Evolutionary conservation across 495 filamentous ascomycete genomes (phyloP), one percentile per base, ranked within the genome.

Genomic region (Podospora bellae-mahoneyi): DNA sequence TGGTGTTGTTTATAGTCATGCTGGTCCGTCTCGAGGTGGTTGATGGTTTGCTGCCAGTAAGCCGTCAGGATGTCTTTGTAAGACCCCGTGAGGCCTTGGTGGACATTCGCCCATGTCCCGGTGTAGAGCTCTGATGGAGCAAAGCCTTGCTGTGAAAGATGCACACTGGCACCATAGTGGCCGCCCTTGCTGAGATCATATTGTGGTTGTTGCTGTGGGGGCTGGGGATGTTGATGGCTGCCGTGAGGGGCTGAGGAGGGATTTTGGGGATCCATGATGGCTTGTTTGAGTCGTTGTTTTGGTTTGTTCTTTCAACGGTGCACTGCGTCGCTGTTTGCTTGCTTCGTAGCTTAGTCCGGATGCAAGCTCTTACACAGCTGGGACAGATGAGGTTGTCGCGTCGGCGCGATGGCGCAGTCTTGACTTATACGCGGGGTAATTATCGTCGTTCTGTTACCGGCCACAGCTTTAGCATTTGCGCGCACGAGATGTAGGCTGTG

Each of bases 1-100:
- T 97, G 95, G 73, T 99, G 95, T 61, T 97, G 83, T 78, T 99
- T 99, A 83, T 97, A 99, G 78, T 99, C 96, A 78, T 99, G 95
- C 48, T 92, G 92, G 71, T 97, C 96, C 55, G 84, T 90, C 81
- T 99, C 95, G 64, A 99, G 87, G 74, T 96, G 92, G 67, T 88
- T 92, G 84, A 99, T 97, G 59, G 92, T 92, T 73, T 98, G 93
- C 77, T 98, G 96, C 95, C 95, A 99, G 81, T 98, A 99, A 15
- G 94, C 96, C 56, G 94, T 96, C 70, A 98, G 85, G 75, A 98
- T 97, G 76, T 98, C 95, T 75, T 94, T 93, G 77, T 97, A 97
- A 58, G 89, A 90, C 65, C 94, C 95, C 69, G 89, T 90, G 56
- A 99, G 88, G 60, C 95, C 95, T 86, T 99, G 95, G 74, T 95